Base-by-base conservation (phyloP, 2,329 filamentous ascomycete genomes). In the Sclerotinia minor region DNA sequence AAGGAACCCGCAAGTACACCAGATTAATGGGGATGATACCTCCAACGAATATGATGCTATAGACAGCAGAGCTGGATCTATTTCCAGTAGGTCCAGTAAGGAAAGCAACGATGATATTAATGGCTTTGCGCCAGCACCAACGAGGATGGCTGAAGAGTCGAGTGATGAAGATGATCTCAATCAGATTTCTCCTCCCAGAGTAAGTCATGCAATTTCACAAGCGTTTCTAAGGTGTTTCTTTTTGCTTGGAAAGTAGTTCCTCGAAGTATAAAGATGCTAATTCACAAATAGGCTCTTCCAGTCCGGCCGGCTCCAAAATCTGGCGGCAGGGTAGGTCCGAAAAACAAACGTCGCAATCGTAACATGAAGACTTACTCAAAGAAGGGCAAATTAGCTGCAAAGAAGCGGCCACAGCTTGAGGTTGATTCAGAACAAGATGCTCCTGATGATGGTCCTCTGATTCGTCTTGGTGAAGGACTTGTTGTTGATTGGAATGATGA, bases 401-500 rank as follows among this genome's bases (percentile, higher is more conserved):
- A 68, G 60, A 70, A 72, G 67, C 68, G 59, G 53, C 60, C 60
- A 44, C 59, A 71, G 32, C 49, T 44, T 9, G 65, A 68, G 13
- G 44, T 11, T 58, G 67, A 71, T 64, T 67, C 55, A 57, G 68
- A 74, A 11, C 69, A 68, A 66, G 72, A 75, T 57, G 69, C 75
- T 45, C 72, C 77, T 35, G 81, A 83, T 71, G 83, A 85, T 21
- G 86, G 86, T 4, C 87, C 90, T 0, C 81, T 96, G 52, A 85
- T 98, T 72, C 87, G 91, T 47, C 85, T 94, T 35, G 90, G 91
- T 63, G 95, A 99, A 78, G 92, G 87, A 32, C 87, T 99, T 59
- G 83, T 98, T 7, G 85, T 97, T 15, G 94, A 98, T 73, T 99
- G 94, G 94, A 86, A 83, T 54, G 81, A 87, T 9, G 83, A 89